phyloP scores from a whole-genome alignment of 2,329 filamentous ascomycete species.

The Rhynchosporium graminicola region DNA sequence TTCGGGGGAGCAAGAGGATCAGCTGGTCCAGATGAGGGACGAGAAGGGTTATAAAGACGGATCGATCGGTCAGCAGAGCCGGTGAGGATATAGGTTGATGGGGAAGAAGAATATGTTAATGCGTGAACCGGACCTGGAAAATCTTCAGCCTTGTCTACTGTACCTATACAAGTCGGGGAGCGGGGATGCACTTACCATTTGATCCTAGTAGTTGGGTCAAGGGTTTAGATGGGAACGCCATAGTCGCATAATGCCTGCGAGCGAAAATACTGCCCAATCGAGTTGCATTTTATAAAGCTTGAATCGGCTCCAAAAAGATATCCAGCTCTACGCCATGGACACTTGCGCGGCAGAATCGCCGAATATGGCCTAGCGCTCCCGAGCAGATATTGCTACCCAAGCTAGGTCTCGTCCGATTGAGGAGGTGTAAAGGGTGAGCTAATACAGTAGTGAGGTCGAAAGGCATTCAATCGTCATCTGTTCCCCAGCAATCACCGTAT shows the following conservation, averaged over 20 bases:
- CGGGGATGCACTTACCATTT: conserved; percentile 50
- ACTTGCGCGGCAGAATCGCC: not conserved
- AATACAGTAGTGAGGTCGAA: no score
- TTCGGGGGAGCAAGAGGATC: conserved; percentile 45
- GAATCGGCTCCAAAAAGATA: not conserved
- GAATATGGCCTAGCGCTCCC: not conserved
- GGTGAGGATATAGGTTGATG: conserved; percentile 78
- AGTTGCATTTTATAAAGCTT: not conserved
- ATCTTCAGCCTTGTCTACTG: conserved; percentile 9
- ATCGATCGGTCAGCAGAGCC: conserved; percentile 83
- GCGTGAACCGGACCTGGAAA: conserved; percentile 69
- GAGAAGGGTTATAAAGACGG: conserved; percentile 79
- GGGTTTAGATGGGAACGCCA: conserved; percentile 49
- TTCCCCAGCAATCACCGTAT: no score
- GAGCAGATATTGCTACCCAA: not conserved
- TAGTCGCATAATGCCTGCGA: conserved; percentile 22
- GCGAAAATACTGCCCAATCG: not conserved
- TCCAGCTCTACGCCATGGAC: not conserved
- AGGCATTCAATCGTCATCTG: no score
- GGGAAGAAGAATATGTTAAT: conserved; percentile 69
- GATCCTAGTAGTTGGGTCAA: conserved; percentile 59
- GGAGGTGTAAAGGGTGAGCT: no score
- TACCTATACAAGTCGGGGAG: not conserved
- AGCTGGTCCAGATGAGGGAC: conserved; percentile 44
- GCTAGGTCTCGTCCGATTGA: no score